Evolutionary conservation across 768 basidiomycete genomes (phyloP).

Genomic region (Tulasnella sp.): DNA sequence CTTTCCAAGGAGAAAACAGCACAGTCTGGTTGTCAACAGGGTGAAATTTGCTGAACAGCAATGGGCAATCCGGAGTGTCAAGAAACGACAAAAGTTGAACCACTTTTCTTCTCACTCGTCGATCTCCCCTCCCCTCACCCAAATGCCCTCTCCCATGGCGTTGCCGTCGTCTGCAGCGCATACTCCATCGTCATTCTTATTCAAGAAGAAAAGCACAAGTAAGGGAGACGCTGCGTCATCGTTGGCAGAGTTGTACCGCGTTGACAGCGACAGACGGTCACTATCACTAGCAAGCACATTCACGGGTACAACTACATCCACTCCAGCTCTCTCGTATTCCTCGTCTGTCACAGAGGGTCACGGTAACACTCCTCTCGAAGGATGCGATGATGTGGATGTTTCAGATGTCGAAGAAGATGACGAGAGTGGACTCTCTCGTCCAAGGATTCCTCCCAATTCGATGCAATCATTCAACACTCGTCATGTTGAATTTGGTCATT

Average conservation of each 20-base stretch:
- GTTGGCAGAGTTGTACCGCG: slow-evolving; percentile 46
- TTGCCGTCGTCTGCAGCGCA: slow-evolving; percentile 38
- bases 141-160: slow-evolving; percentile 52
- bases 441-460: slow-evolving; percentile 59
- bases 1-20: too few species aligned
- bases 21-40: too few species aligned
- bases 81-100: too few species aligned
- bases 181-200: slow-evolving; percentile 40
- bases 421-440: slow-evolving; percentile 44
- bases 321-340: slow-evolving; percentile 49
- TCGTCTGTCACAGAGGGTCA: slow-evolving; percentile 38
- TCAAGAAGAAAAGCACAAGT: slow-evolving; percentile 33
- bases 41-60: too few species aligned
- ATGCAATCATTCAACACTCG: slow-evolving; percentile 65
- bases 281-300: slow-evolving; percentile 22
- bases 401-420: slow-evolving; percentile 15
- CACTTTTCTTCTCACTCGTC: too few species aligned
- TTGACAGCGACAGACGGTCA: slow-evolving; percentile 52
- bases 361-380: neutral
- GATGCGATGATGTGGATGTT: neutral
- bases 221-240: slow-evolving; percentile 40
- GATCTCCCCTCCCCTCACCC: neutral
- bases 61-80: too few species aligned
- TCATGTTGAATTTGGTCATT: slow-evolving; percentile 90
- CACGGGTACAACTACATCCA: slow-evolving; percentile 37